These are phyloP conservation scores for Colletotrichum endophyticum DNA, from an alignment of 2,329 filamentous ascomycete species.

Conservation along the genomic window DNA sequence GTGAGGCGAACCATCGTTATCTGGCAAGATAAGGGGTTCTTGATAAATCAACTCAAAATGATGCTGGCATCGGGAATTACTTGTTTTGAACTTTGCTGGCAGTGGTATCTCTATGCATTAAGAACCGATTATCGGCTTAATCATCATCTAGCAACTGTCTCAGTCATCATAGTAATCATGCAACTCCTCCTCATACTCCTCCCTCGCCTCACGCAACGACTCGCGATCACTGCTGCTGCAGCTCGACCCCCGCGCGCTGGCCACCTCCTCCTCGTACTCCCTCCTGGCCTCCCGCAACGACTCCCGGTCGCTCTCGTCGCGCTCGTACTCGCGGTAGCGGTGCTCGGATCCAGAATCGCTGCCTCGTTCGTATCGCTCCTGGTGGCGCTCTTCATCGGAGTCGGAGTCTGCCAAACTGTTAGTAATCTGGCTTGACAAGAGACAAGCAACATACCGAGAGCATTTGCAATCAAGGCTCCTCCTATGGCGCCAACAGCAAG, in stretches of 20 bases:
- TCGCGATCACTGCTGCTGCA: slow-evolving; percentile 45
- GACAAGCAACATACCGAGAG: slow-evolving; percentile 49
- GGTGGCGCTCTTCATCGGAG: not conserved
- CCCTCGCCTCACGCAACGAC: slow-evolving; percentile 51
- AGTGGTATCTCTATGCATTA: no score
- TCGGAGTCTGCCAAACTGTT: not conserved
- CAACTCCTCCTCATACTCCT: slow-evolving; percentile 54
- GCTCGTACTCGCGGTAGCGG: not conserved
- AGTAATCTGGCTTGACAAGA: rapidly evolving
- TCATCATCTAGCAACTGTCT: no score
- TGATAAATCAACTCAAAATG: no score
- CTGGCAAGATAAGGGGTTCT: no score
- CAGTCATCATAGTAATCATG: slow-evolving; percentile 20
- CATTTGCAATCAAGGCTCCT: slow-evolving; percentile 61
- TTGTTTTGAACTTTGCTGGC: no score
- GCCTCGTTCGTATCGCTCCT: not conserved
- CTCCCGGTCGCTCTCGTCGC: slow-evolving; percentile 25
- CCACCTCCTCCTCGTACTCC: slow-evolving; percentile 36
- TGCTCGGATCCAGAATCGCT: slow-evolving; percentile 18
- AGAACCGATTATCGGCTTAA: no score
- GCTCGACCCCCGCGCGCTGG: slow-evolving; percentile 20
- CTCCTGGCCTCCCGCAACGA: slow-evolving; percentile 31
- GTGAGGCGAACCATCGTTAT: no score
- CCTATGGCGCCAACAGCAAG: slow-evolving; percentile 60
- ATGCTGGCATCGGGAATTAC: no score